Base-by-base conservation (phyloP, 352 stramenopile species). In the Phytophthora idaei region DNA sequence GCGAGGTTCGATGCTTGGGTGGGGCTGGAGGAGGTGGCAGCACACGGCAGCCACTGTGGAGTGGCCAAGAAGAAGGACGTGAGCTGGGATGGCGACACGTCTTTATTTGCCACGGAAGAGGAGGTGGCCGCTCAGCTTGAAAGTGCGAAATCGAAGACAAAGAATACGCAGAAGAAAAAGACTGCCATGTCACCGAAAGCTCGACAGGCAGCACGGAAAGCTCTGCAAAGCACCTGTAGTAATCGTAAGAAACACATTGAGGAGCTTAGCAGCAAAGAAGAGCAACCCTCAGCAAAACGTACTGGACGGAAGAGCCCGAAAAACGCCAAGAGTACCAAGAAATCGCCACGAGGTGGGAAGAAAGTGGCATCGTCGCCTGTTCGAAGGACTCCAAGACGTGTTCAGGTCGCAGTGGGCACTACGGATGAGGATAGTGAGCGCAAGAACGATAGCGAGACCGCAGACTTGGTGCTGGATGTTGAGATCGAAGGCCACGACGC, bases 1-100 rank as follows among this genome's bases (percentile, higher is more conserved):
- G 53, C 83, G 2, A 77, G 85, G 8, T 89, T 89, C 55, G 85
- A 93, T 51, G 75, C 72, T 48, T 93, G 85, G 85, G 61, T 90
- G 9, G 21, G 63, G 10, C 53, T 70, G 6, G 64, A 82, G n/a
- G 74, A 72, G 3, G 60, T 90, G 36, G 72, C 73, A 3, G 76
- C 81, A 5, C 85, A 93, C 36, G 83, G 82, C 1, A 86, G 67
- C 32, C 75, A 85, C 41, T 88, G 78, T 12, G 46, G 49, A 21
- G 71, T 44, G 25, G 45, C 44, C 5, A 56, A 57, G 15, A 60
- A 60, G 28, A 86, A 90, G 47, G 52, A 46, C 4, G 57, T 54
- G 2, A 89, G 84, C 53, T 93, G 84, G 84, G 69, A 85, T 37
- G 84, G 84, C 4, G 67, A 74, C 37, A 69, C 63, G 12, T 73